These are phyloP conservation scores for Flaveria robusta DNA, from an alignment of 129 eudicot species.

Conservation along the genomic window DNA sequence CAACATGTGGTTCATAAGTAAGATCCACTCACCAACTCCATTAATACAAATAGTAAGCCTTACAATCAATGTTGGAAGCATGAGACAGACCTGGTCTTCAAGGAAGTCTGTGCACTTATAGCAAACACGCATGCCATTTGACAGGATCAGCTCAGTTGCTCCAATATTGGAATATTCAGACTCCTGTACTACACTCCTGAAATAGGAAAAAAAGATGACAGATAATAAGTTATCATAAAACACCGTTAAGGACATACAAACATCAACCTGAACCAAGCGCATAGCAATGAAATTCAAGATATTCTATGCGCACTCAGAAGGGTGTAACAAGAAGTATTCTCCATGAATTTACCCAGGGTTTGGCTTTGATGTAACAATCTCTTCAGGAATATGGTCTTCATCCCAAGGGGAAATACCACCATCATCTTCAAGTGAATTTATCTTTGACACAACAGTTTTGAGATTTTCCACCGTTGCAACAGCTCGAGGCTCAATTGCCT, in stretches of 20 bases:
- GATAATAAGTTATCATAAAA: conserved; percentile 7
- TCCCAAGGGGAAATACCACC: conserved; percentile 66
- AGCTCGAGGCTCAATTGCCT: conserved; percentile 81
- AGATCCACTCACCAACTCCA: conserved; percentile 7
- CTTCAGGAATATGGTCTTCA: conserved; percentile 87
- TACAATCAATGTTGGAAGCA: conserved; percentile 4
- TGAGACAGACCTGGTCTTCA: conserved; percentile 79
- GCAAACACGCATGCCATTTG: conserved; percentile 96
- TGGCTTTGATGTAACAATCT: conserved; percentile 68
- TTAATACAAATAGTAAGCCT: conserved; percentile 13
- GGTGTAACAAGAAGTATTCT: conserved; percentile 9
- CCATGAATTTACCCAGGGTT: conserved; percentile 67
- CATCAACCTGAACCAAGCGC: conserved; percentile 23
- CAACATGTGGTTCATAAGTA: conserved; percentile 11
- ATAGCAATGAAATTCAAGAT: neutral
- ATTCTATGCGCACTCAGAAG: neutral
- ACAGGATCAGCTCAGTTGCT: conserved; percentile 72
- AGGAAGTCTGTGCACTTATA: conserved; percentile 86
- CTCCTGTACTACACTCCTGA: conserved; percentile 67
- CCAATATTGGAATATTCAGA: conserved; percentile 63
- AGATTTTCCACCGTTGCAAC: conserved; percentile 64
- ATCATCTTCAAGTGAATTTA: conserved; percentile 69
- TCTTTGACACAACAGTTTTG: conserved; percentile 56
- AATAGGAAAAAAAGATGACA: conserved; percentile 29
- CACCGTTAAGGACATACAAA: conserved; percentile 4